phyloP scores from a whole-genome alignment of 177 flowering plant species.

The Tripterygium wilfordii region DNA sequence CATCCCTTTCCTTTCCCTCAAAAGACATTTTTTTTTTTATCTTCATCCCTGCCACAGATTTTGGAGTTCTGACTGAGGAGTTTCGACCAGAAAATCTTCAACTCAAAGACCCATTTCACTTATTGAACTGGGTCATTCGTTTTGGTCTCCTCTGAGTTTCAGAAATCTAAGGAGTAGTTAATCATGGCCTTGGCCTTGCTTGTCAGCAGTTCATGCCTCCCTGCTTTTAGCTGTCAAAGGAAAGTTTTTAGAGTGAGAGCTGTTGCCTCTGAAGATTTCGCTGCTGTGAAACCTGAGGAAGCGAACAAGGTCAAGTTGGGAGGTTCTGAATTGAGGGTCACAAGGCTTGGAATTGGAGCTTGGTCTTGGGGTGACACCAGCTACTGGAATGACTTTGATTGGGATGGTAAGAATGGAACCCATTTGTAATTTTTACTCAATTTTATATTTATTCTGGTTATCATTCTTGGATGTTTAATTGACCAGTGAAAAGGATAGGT shows the following conservation, averaged over 20 bases:
- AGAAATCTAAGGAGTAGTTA: too few species aligned
- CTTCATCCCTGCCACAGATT: too few species aligned
- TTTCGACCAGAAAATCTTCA: too few species aligned
- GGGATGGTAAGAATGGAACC: conserved; percentile 93
- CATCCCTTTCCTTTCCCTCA: too few species aligned
- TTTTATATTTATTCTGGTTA: background rate
- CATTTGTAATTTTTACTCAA: background rate
- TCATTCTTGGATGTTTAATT: background rate
- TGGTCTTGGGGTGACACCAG: conserved; percentile 99
- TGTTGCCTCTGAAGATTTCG: conserved; percentile 31
- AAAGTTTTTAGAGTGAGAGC: conserved; percentile 17
- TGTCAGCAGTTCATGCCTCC: conserved; percentile 21
- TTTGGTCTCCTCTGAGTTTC: too few species aligned
- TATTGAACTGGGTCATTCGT: too few species aligned
- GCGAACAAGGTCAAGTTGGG: conserved; percentile 72
- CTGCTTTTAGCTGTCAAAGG: conserved; percentile 8
- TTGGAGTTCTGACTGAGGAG: too few species aligned
- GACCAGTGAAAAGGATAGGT: too few species aligned
- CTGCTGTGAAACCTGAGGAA: conserved; percentile 21
- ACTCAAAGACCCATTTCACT: too few species aligned
- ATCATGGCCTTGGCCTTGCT: conserved; percentile 18
- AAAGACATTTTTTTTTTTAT: too few species aligned
- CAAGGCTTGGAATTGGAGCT: conserved; percentile 90
- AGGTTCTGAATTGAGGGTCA: conserved; percentile 81
- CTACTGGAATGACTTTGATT: conserved; percentile 91